Percentiles rank a stretch among this genome's conserved stretches.
These are phyloP conservation scores for Rhodotorula sp. DNA, from an alignment of 1,284 basidiomycete genomes.

Conservation along the genomic window DNA sequence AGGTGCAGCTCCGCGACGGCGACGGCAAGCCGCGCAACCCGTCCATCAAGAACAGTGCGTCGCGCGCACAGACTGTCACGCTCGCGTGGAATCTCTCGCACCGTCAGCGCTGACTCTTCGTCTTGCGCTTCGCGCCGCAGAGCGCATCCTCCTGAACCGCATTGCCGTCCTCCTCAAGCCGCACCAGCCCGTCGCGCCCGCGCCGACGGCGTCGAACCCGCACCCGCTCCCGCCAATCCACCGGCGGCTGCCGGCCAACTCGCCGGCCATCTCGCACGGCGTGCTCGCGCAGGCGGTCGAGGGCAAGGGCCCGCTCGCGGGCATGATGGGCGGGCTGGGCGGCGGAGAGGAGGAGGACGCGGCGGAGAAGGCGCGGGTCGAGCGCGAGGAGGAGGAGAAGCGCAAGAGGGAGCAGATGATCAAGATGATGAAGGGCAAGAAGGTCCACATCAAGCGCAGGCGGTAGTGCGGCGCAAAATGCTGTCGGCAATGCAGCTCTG, in stretches of 20 bases:
- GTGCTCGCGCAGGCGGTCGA: constrained; percentile 73
- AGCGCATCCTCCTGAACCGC: constrained; percentile 49
- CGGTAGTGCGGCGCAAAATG: background rate
- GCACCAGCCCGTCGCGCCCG: constrained; percentile 47
- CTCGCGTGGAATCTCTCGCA: background rate
- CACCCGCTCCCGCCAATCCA: constrained; percentile 60
- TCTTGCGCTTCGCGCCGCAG: constrained; percentile 38
- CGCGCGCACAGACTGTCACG: constrained; percentile 2
- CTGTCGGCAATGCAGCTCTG: background rate
- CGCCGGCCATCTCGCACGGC: constrained; percentile 69
- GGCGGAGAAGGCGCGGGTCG: constrained; percentile 5
- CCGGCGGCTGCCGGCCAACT: constrained; percentile 63
- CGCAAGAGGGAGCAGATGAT: constrained; percentile 25
- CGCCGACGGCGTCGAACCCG: constrained; percentile 54
- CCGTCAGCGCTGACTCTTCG: background rate
- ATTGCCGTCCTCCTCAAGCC: constrained; percentile 43
- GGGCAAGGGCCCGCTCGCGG: constrained; percentile 67
- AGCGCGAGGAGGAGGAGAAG: constrained; percentile 6
- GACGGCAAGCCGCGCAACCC: constrained; percentile 70
- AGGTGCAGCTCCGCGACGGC: constrained; percentile 57
- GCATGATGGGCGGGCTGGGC: constrained; percentile 54
- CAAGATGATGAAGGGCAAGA: constrained; percentile 31
- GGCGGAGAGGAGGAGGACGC: constrained; percentile 57
- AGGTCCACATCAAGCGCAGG: constrained; percentile 27
- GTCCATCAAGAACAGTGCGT: constrained; percentile 75